Evolutionary conservation across 1,284 basidiomycete species (phyloP).

Genomic region (Mycena sp.): DNA sequence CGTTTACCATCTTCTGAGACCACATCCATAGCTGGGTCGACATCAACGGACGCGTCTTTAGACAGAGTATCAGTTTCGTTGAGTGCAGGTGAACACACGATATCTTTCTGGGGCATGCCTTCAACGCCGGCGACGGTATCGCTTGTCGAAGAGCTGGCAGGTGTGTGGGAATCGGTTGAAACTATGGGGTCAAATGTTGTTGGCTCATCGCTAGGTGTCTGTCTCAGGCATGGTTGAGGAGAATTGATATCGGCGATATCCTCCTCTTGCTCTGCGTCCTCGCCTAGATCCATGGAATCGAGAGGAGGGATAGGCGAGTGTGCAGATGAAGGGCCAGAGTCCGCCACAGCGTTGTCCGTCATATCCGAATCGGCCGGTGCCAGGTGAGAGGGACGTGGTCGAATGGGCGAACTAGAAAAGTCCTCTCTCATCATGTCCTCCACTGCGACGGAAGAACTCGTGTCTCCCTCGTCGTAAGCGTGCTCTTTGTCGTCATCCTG

Average conservation of each 20-base stretch:
- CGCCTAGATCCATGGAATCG: neutral
- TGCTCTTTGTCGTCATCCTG: constrained; percentile 20
- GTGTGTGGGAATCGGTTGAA: too few relatives aligned
- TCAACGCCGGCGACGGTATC: neutral
- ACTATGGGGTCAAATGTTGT: too few relatives aligned
- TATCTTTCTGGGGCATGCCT: neutral
- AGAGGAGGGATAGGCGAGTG: neutral
- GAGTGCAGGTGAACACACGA: neutral
- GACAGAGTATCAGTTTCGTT: constrained; percentile 28
- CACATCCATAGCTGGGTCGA: too few relatives aligned
- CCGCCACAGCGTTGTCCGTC: neutral
- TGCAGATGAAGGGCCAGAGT: neutral
- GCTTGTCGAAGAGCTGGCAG: too few relatives aligned
- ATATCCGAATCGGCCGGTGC: neutral
- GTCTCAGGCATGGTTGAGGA: too few relatives aligned
- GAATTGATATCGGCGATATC: too few relatives aligned
- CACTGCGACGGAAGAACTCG: constrained; percentile 16
- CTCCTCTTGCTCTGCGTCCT: neutral
- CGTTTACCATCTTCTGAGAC: too few relatives aligned
- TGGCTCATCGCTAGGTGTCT: too few relatives aligned
- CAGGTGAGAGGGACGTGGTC: neutral
- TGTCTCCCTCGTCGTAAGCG: constrained; percentile 23
- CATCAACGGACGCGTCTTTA: constrained; percentile 6
- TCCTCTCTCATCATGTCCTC: constrained; percentile 16
- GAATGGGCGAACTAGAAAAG: constrained; percentile 13